Conservation (phyloP, 306 rosid genomes). For the Gastrolobium villosum region DNA sequence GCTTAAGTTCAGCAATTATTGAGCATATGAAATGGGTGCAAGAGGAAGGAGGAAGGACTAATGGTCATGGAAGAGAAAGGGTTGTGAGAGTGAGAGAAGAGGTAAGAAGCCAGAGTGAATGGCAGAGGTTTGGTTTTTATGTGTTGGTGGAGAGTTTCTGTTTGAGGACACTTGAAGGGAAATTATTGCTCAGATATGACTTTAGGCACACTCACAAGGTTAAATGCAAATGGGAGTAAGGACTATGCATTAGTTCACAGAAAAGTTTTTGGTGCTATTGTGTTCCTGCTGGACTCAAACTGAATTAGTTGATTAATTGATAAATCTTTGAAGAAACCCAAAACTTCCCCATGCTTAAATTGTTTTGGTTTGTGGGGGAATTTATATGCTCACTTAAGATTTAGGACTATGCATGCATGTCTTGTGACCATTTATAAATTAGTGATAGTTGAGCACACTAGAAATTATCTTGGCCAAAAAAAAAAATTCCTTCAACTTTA, state of each 20-base stretch:
- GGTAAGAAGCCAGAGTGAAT: conserved; percentile 50
- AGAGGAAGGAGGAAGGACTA: conserved; percentile 80
- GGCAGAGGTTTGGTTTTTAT: conserved; percentile 70
- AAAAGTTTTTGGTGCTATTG: no score
- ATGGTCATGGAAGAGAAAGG: conserved; percentile 61
- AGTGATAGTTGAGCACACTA: background rate
- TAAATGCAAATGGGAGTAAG: conserved; percentile 68
- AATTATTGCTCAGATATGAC: conserved; percentile 59
- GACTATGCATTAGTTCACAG: background rate
- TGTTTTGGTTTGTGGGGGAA: background rate
- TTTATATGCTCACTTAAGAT: background rate
- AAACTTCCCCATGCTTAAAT: background rate
- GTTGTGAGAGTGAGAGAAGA: conserved; percentile 66
- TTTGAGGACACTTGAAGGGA: conserved; percentile 72
- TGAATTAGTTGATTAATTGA: no score
- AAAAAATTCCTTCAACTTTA: no score
- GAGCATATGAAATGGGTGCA: conserved; percentile 79
- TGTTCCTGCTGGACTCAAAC: no score
- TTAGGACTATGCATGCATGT: background rate
- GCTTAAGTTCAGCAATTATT: conserved; percentile 68
- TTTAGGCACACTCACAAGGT: conserved; percentile 67
- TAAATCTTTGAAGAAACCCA: no score
- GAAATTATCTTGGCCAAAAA: background rate
- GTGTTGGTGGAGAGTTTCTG: conserved; percentile 76
- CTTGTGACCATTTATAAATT: background rate